phyloP scores from a whole-genome alignment of 208 protist species.

The Trypanosoma theileri region DNA sequence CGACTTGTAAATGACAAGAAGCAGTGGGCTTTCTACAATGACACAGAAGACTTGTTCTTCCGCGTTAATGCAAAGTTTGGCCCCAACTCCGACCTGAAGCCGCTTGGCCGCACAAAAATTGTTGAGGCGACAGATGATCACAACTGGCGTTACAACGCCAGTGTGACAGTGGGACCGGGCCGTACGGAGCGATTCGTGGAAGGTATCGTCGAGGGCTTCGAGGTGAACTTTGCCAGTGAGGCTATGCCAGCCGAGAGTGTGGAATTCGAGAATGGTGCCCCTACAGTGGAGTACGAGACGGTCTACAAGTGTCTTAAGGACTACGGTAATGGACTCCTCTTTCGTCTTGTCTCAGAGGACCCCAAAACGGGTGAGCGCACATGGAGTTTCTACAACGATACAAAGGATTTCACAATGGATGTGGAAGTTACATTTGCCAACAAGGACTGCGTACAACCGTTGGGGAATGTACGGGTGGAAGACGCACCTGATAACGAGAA shows the following conservation, averaged over 20 bases:
- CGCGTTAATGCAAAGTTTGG: slow-evolving; percentile 33
- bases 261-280: slow-evolving; percentile 52
- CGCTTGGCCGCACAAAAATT: slow-evolving; percentile 36
- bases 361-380: slow-evolving; percentile 39
- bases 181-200: slow-evolving; percentile 42
- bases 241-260: slow-evolving; percentile 45
- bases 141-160: slow-evolving; percentile 21
- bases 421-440: slow-evolving; percentile 46
- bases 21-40: slow-evolving; percentile 85
- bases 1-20: slow-evolving; percentile 67
- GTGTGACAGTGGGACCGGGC: slow-evolving; percentile 24
- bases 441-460: slow-evolving; percentile 29
- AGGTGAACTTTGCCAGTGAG: slow-evolving; percentile 58
- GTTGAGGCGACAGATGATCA: slow-evolving; percentile 21
- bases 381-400: slow-evolving; percentile 89
- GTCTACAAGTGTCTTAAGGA: slow-evolving; percentile 81
- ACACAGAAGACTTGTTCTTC: slow-evolving; percentile 55
- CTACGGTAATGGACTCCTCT: slow-evolving; percentile 75
- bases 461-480: slow-evolving; percentile 40
- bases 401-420: slow-evolving; percentile 65
- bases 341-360: slow-evolving; percentile 65
- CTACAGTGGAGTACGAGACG: slow-evolving; percentile 56
- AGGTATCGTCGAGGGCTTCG: slow-evolving; percentile 37
- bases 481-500: slow-evolving; percentile 9
- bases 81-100: slow-evolving; percentile 38